Base-by-base conservation (phyloP, 257 asterid genomes). In the Jaltomata sinuosa region DNA sequence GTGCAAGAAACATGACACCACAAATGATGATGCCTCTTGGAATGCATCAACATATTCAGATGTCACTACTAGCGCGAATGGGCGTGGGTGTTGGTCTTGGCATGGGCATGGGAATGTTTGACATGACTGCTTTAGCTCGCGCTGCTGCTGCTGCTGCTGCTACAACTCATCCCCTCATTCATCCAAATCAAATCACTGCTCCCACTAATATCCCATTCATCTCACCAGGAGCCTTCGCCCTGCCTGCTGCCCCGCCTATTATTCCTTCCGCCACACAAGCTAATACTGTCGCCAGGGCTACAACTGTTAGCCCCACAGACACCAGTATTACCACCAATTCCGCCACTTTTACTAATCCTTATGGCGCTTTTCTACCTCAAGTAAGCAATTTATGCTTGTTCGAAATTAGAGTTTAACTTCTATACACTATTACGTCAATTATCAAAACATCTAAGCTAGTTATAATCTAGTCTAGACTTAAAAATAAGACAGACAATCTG, bases 1-100 rank as follows among this genome's bases (percentile, higher is more conserved):
- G 87, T 36, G 87, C 90, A 84, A 86, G 84, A 82, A 88, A 84
- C 81, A 83, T 83, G 50, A 53, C 90, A 12, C 92, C 86, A 45
- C 89, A 91, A 91, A 74, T 91, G 92, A 88, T 91, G 90, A 87
- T 88, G 89, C 93, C 93, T 27, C 79, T 90, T 57, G 93, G 89
- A 49, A 87, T 92, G 89, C 97, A 92, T 9, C 95, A 92, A 52
- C 95, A 89, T 38, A 86, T 89, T 11, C 98, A 94, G 40, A 93
- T 93, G 95, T 89, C 98, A 0, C 68, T 91, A 11, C 76, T 93
- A 16, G 94, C 95, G 0, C 86, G 95, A 27, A 90, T 91, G 97
- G 94, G 94, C 42, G 88, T 90, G 55, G 89, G 89, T 0, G 83
- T 61, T 82, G 89, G 90, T 79, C 21, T 67, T 21, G 88, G 88